Evolutionary conservation across 2,329 filamentous ascomycete species (phyloP).

Genomic region (Trichoderma lentiforme): DNA sequence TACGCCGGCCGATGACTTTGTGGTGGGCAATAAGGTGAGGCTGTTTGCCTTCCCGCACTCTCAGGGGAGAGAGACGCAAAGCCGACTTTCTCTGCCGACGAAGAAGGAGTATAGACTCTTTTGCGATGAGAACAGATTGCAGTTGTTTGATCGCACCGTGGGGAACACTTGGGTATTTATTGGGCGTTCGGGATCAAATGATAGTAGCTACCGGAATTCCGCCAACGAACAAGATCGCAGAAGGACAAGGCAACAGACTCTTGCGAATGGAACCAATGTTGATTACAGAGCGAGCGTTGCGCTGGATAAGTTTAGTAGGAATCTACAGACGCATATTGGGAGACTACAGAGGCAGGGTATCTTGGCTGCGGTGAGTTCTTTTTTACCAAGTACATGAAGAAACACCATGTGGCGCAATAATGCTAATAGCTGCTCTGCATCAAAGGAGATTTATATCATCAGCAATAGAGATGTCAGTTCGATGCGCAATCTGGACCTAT

Average conservation of each 20-base stretch:
- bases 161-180: slow-evolving; percentile 39
- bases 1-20: slow-evolving; percentile 30
- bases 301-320: slow-evolving; percentile 36
- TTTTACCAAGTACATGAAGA: neutral
- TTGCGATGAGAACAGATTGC: slow-evolving; percentile 35
- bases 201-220: slow-evolving; percentile 29
- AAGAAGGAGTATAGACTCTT: slow-evolving; percentile 37
- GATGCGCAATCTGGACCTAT: slow-evolving; percentile 37
- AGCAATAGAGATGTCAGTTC: slow-evolving; percentile 39
- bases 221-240: slow-evolving; percentile 10
- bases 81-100: slow-evolving; percentile 34
- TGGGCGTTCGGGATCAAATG: slow-evolving; percentile 29
- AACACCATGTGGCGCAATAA: too few species aligned
- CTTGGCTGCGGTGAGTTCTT: slow-evolving; percentile 35
- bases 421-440: too few species aligned
- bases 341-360: slow-evolving; percentile 36
- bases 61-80: slow-evolving; percentile 32
- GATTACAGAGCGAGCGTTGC: slow-evolving; percentile 31
- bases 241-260: neutral
- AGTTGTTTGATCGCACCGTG: slow-evolving; percentile 36
- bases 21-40: slow-evolving; percentile 34
- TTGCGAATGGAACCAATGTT: slow-evolving; percentile 1
- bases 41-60: slow-evolving; percentile 39
- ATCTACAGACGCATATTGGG: slow-evolving; percentile 37
- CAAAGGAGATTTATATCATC: slow-evolving; percentile 41